These are phyloP conservation scores for Oryza glaberrima DNA, from an alignment of 176 grass and related monocot genomes.

Conservation along the genomic window DNA sequence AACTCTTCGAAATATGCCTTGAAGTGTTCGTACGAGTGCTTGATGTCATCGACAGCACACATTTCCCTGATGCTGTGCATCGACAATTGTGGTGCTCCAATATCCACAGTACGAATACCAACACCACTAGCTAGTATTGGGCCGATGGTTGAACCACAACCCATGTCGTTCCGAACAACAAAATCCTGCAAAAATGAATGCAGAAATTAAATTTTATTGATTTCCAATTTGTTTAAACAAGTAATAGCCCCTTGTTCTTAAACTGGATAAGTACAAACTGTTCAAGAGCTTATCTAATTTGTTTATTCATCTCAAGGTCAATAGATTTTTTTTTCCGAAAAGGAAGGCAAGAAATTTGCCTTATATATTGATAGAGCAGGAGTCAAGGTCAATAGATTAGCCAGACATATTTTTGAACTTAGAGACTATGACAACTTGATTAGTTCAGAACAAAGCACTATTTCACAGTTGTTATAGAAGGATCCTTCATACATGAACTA, in stretches of 20 bases:
- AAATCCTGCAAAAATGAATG: constrained; percentile 70
- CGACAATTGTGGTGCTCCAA: constrained; percentile 84
- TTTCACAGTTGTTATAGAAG: neutral
- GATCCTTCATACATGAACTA: constrained; percentile 24
- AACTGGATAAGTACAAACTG: neutral
- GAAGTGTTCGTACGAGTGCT: constrained; percentile 81
- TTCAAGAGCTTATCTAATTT: constrained; percentile 3
- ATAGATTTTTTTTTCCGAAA: neutral
- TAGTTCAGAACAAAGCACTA: neutral
- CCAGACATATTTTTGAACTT: neutral
- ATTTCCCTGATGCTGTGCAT: constrained; percentile 99
- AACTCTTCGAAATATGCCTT: constrained; percentile 94
- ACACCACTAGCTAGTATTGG: constrained; percentile 92
- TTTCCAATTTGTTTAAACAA: neutral
- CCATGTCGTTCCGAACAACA: constrained; percentile 93
- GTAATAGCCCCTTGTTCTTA: too few species aligned
- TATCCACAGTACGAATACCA: constrained; percentile 88
- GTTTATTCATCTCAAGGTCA: neutral
- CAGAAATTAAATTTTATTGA: constrained; percentile 1
- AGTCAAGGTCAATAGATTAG: neutral
- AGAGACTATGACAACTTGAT: neutral
- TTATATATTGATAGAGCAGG: too few species aligned
- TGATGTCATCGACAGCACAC: constrained; percentile 82
- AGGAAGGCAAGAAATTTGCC: too few species aligned
- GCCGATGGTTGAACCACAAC: constrained; percentile 92